Conservation (phyloP, 1,284 basidiomycete species). For the Earliella scabrosa region DNA sequence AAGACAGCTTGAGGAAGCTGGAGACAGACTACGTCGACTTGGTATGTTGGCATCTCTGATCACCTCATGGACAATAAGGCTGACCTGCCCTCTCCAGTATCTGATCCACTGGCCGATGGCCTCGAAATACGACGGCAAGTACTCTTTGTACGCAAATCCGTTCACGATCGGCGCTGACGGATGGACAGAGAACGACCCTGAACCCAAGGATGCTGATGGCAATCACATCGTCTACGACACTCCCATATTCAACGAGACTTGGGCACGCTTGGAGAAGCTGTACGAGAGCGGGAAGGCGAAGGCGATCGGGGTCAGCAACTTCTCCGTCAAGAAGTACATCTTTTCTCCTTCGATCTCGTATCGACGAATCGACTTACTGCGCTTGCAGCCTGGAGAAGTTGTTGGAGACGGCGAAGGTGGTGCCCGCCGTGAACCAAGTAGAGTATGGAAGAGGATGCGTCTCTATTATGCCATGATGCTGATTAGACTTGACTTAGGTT, state of each 20-base stretch:
- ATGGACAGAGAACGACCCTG: conserved; percentile 26
- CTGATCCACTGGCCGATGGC: conserved; percentile 40
- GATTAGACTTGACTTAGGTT: conserved; percentile 27
- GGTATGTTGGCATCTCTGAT: conserved; percentile 17
- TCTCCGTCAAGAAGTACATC: conserved; percentile 55
- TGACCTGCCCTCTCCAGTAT: conserved; percentile 24
- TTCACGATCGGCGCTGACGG: too few relatives aligned
- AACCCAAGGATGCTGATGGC: conserved; percentile 27
- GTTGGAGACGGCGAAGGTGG: conserved; percentile 44
- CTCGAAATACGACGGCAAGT: conserved; percentile 27
- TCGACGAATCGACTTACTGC: background rate
- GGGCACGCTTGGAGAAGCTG: conserved; percentile 62
- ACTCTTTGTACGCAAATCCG: background rate
- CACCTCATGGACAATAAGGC: background rate
- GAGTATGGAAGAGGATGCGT: conserved; percentile 45
- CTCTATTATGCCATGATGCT: too few relatives aligned
- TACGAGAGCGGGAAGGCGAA: conserved; percentile 50
- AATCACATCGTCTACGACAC: conserved; percentile 41
- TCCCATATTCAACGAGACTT: conserved; percentile 55
- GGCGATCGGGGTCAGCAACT: conserved; percentile 73
- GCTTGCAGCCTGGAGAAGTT: conserved; percentile 44
- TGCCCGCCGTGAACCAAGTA: conserved; percentile 70
- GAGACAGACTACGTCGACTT: conserved; percentile 39
- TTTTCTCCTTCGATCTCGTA: too few relatives aligned
- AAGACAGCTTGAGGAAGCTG: conserved; percentile 34